Evolutionary conservation across 805 yeast genomes (phyloP).

Genomic region (Candida hispaniensis): DNA sequence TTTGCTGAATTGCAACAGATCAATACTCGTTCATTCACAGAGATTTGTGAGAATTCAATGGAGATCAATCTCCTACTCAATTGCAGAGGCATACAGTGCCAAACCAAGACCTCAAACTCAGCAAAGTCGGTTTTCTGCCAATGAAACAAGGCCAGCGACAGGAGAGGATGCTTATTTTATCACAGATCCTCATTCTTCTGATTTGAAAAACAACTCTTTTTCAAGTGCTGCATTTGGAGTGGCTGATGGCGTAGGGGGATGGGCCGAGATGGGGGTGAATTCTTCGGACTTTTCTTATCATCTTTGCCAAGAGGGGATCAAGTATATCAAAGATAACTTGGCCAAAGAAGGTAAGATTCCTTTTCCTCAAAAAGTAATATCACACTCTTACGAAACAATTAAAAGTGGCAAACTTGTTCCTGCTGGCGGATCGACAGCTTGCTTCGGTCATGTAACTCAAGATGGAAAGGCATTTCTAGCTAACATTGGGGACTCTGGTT

Average conservation of each 20-base stretch:
- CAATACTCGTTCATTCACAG: too few relatives aligned
- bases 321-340: slow-evolving; percentile 16
- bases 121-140: slow-evolving; percentile 9
- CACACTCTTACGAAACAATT: slow-evolving; percentile 46
- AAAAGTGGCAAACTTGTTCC: slow-evolving; percentile 47
- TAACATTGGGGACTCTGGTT: slow-evolving; percentile 93
- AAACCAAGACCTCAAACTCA: slow-evolving; percentile 14
- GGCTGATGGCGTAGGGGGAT: slow-evolving; percentile 96
- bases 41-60: too few relatives aligned
- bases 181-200: slow-evolving; percentile 13
- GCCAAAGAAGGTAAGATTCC: slow-evolving; percentile 5
- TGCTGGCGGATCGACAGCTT: slow-evolving; percentile 92
- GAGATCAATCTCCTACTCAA: too few relatives aligned
- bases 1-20: too few relatives aligned
- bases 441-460: slow-evolving; percentile 56
- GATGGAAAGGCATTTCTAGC: slow-evolving; percentile 49
- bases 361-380: slow-evolving; percentile 41
- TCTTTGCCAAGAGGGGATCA: slow-evolving; percentile 48
- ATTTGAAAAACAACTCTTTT: slow-evolving; percentile 9
- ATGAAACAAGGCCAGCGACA: slow-evolving; percentile 12
- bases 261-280: slow-evolving; percentile 88
- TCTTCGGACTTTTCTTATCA: slow-evolving; percentile 80
- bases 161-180: slow-evolving; percentile 14
- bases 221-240: slow-evolving; percentile 25
- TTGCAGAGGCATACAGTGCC: slow-evolving; percentile 16